Percentiles rank a stretch among this genome's conserved stretches.
Conservation (phyloP, 768 basidiomycete genomes). For the Tubosaeta sp. region DNA sequence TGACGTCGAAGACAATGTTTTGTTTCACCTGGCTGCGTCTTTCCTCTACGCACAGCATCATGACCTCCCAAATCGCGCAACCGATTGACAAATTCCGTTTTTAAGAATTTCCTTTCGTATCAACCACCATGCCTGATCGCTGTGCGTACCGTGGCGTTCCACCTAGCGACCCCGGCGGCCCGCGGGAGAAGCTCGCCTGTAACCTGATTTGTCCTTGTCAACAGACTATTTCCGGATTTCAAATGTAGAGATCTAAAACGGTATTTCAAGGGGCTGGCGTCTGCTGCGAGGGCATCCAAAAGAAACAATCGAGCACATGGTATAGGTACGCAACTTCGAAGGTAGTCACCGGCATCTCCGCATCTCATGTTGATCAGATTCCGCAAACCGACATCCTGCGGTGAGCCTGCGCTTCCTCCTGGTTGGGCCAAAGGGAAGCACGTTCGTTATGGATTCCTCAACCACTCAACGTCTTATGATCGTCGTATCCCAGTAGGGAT, state of each 20-base stretch:
- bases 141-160: slow-evolving; percentile 2
- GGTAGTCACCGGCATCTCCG: not conserved
- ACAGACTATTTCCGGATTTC: slow-evolving; percentile 7
- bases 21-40: slow-evolving; percentile 2
- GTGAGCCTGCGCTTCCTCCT: not conserved
- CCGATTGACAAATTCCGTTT: not conserved
- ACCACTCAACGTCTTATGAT: not conserved
- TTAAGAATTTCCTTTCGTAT: slow-evolving; percentile 2
- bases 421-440: not conserved
- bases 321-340: slow-evolving; percentile 2
- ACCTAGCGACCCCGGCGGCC: not conserved
- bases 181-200: not conserved
- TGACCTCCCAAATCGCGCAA: not conserved
- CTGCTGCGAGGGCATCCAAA: not conserved
- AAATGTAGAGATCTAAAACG: slow-evolving; percentile 7
- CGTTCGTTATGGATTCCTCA: not conserved
- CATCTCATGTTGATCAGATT: not conserved
- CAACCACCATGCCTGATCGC: not conserved
- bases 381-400: not conserved
- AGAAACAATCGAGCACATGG: not conserved
- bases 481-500: not conserved
- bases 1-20: not conserved
- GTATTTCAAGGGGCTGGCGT: not conserved
- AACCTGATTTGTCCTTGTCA: not conserved
- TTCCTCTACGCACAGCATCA: not conserved